A percentile compares a stretch with the other conserved stretches of the same genome.
Evolutionary conservation across 345 rosid species (phyloP).

Genomic region (Euphorbia tirucalli): DNA sequence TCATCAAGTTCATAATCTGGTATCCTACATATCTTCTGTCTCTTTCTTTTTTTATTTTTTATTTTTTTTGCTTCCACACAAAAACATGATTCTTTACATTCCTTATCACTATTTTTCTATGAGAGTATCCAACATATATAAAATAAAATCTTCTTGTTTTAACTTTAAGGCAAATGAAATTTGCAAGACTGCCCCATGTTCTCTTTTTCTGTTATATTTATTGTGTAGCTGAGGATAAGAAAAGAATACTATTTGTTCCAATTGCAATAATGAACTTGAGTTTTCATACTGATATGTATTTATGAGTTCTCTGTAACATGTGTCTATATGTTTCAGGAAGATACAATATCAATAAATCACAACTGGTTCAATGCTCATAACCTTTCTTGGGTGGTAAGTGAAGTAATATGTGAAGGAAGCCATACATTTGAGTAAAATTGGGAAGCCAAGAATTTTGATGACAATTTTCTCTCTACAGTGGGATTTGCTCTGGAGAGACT

Average conservation of each 20-base stretch:
- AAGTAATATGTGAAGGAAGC: not conserved
- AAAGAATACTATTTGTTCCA: not conserved
- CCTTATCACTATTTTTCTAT: not conserved
- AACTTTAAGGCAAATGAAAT: not conserved
- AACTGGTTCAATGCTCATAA: slow-evolving; percentile 90
- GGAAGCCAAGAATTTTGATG: slow-evolving; percentile 3
- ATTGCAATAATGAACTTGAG: not conserved
- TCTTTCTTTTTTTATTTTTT: not conserved
- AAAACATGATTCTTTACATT: not conserved
- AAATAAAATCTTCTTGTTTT: not conserved
- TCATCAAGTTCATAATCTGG: slow-evolving; percentile 97
- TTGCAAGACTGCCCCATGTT: not conserved
- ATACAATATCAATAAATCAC: slow-evolving; percentile 89
- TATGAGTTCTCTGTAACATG: slow-evolving; percentile 9
- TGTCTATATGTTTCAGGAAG: slow-evolving; percentile 57
- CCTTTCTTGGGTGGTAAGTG: slow-evolving; percentile 59
- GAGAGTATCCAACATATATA: not conserved
- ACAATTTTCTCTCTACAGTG: slow-evolving; percentile 45
- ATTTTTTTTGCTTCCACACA: not conserved
- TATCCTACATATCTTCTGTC: slow-evolving; percentile 24
- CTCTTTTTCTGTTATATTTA: not conserved
- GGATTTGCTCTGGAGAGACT: slow-evolving; percentile 78
- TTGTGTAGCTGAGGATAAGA: not conserved
- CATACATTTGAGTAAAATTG: slow-evolving; percentile 13
- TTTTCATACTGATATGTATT: not conserved